phyloP scores from a whole-genome alignment of 768 basidiomycete genomes.

The Paxillus ammoniavirescens region DNA sequence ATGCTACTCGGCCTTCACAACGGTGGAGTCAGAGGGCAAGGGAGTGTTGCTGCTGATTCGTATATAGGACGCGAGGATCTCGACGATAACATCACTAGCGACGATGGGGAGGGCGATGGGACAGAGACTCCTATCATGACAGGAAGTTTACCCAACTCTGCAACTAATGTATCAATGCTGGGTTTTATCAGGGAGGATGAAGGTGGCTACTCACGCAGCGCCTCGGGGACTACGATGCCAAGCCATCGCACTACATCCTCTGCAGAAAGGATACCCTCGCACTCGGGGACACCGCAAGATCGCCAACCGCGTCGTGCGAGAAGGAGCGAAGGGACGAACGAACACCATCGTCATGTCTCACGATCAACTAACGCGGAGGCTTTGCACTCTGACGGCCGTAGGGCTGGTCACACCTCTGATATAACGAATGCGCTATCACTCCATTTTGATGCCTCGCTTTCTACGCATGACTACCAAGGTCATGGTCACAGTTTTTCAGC shows the following conservation, averaged over 20 bases:
- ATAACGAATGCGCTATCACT: constrained; percentile 34
- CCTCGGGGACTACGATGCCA: constrained; percentile 7
- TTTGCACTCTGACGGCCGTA: constrained; percentile 15
- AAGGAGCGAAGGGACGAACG: constrained; percentile 18
- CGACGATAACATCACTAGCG: constrained; percentile 11
- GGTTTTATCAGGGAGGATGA: constrained; percentile 34
- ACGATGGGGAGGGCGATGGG: constrained; percentile 18
- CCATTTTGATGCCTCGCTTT: constrained; percentile 35
- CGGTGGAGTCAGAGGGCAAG: constrained; percentile 27
- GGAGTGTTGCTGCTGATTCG: constrained; percentile 15
- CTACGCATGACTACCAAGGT: constrained; percentile 22
- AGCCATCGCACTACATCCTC: constrained; percentile 20
- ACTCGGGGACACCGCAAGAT: constrained; percentile 11
- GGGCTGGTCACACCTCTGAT: constrained; percentile 18
- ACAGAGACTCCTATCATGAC: constrained; percentile 19
- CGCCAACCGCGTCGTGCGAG: constrained; percentile 22
- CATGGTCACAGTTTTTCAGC: constrained; percentile 16
- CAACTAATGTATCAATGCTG: constrained; percentile 21
- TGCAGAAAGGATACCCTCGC: constrained; percentile 14
- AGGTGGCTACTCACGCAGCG: constrained; percentile 16
- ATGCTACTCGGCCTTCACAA: constrained; percentile 30
- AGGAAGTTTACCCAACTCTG: constrained; percentile 18
- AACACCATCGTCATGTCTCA: constrained; percentile 20
- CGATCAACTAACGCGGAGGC: constrained; percentile 21
- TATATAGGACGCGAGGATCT: constrained; percentile 17